These are phyloP conservation scores for Fraxinus albicans DNA, from an alignment of 305 asterid genomes.

Conservation along the genomic window DNA sequence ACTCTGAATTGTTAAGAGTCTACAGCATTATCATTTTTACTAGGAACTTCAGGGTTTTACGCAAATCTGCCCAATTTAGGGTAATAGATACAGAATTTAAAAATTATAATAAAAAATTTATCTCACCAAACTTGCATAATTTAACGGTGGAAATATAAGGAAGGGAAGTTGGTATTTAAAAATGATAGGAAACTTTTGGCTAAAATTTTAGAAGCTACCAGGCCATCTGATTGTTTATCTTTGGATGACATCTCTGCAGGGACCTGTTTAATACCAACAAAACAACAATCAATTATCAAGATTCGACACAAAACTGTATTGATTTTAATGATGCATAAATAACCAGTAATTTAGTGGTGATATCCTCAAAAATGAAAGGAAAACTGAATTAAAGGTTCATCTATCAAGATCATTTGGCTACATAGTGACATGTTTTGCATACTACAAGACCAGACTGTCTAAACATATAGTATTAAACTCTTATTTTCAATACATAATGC, in stretches of 20 bases:
- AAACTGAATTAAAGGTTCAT: not conserved
- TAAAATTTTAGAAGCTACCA: constrained; percentile 42
- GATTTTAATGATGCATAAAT: not conserved
- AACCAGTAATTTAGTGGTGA: not conserved
- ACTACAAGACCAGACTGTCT: constrained; percentile 11
- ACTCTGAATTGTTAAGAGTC: not conserved
- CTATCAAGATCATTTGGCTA: not conserved
- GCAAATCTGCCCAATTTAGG: not conserved
- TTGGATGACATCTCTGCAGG: constrained; percentile 75
- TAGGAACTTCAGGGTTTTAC: not conserved
- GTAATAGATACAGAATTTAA: not conserved
- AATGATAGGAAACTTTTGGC: not conserved
- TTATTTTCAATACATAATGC: not conserved
- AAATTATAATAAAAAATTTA: not conserved
- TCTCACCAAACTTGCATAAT: not conserved
- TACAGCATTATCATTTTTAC: not conserved
- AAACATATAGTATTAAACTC: not conserved
- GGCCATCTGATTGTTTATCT: constrained; percentile 50
- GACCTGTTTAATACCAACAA: constrained; percentile 48
- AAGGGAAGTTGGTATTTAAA: not conserved
- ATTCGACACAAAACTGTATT: not conserved
- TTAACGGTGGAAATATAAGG: not conserved
- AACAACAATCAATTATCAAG: constrained; percentile 23
- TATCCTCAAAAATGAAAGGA: not conserved
- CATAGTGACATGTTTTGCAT: not conserved